Base-by-base conservation (phyloP, 805 yeast species). In the Saccharomycopsis sp. region DNA sequence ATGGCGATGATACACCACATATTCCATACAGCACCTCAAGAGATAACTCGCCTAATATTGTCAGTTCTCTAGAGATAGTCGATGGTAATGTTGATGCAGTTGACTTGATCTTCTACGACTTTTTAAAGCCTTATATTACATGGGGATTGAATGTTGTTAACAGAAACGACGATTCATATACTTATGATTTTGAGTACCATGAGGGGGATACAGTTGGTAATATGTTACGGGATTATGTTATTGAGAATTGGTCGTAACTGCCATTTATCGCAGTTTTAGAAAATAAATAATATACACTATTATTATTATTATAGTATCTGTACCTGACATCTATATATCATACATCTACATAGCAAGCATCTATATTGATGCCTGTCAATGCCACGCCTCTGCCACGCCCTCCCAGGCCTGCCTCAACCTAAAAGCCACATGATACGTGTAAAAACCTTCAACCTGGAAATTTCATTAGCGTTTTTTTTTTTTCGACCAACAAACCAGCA, bases 1-100 rank as follows among this genome's bases (percentile, higher is more conserved):
- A 84, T 62, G 99, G 99, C 22, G 99, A 94, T 68, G 98, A 88
- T 74, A 78, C 90, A 44, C 65, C 83, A 58, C 92, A 87, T 72
- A 74, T 72, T 59, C 79, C 88, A 1, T 79, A 60, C 56, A 58
- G 29, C 41, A 58, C 86, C 53, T 73, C 74, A 0, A 73, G 78
- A 58, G 85, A 79, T 69, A 79, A 77, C 5, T 75, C 90, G 2
- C 97, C 98, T 8, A 92, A 90, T 66, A 96, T 89, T 12, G 82
- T 93, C 25, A 86, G 82, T 64, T 73, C 87, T 64, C 68, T 66
- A 9, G 62, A 64, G 8, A 69, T 69, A 12, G 55, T 59, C 1
- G 67, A 70, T 2, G 66, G 68, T 2, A 66, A 68, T 2, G 69
- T 64, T 3, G 67, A 55, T 15, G 7, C 67, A 3, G 84, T 87